Conservation (phyloP, 805 yeast genomes). For the Saturnispora mendoncae region DNA sequence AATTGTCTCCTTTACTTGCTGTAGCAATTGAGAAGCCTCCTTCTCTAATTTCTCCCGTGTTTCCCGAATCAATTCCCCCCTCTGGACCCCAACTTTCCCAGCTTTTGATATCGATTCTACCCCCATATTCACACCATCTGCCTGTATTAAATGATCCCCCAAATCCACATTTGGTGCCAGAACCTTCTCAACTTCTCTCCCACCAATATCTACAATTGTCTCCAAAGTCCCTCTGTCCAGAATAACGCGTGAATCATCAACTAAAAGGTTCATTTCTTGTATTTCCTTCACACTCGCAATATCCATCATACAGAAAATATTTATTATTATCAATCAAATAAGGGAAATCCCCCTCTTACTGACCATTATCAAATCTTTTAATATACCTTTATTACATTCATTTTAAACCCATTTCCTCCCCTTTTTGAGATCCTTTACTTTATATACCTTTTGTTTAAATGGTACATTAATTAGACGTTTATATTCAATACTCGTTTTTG, state of each 20-base stretch:
- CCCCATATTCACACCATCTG: background rate
- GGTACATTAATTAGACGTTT: no score
- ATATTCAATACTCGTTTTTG: no score
- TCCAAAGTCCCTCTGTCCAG: background rate
- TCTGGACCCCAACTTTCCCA: background rate
- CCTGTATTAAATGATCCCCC: background rate
- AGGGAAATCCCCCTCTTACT: no score
- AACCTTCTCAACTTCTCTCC: background rate
- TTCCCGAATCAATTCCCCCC: background rate
- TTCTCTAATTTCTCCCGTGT: conserved; percentile 15
- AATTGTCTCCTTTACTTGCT: background rate
- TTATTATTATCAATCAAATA: no score
- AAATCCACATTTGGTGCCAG: background rate
- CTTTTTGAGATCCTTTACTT: no score
- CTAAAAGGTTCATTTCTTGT: conserved; percentile 5
- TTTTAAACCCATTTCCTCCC: background rate
- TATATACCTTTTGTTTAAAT: no score
- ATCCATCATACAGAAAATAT: no score
- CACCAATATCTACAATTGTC: background rate
- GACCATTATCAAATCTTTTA: no score
- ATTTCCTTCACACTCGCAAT: no score
- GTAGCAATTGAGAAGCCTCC: background rate
- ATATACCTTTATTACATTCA: background rate
- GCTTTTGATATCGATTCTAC: background rate
- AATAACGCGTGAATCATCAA: conserved; percentile 1